Percentiles rank a stretch among this genome's conserved stretches.
These are phyloP conservation scores for Immersiella caudata DNA, from an alignment of 495 filamentous ascomycete genomes.

Conservation along the genomic window DNA sequence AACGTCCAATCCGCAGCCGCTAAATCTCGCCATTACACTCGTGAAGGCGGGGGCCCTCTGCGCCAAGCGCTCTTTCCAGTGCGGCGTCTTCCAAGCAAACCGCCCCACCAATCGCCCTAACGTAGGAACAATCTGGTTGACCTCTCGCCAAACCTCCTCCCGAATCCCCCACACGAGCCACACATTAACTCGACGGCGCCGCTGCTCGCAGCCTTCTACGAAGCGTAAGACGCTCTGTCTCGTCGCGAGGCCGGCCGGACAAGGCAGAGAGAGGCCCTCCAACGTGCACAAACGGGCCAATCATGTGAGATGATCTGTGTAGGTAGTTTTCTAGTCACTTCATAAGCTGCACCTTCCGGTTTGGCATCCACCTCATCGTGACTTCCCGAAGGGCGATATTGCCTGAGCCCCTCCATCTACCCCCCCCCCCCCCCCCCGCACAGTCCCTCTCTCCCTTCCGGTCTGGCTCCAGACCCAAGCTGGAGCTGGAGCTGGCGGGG, in stretches of 20 bases:
- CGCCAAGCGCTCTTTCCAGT: slow-evolving; percentile 5
- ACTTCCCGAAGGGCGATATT: neutral
- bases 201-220: neutral
- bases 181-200: neutral
- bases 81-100: neutral
- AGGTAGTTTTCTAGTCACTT: neutral
- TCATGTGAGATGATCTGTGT: no score
- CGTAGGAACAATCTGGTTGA: slow-evolving; percentile 11
- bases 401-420: neutral
- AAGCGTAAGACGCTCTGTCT: neutral
- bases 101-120: slow-evolving; percentile 2
- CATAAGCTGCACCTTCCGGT: neutral
- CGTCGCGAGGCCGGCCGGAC: neutral
- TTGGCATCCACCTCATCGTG: neutral
- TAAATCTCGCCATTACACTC: neutral
- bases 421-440: neutral
- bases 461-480: neutral
- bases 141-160: neutral
- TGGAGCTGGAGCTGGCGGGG: no score
- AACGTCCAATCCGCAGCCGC: neutral
- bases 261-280: neutral
- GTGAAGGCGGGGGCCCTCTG: neutral
- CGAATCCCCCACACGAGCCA: slow-evolving; percentile 1
- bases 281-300: neutral
- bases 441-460: neutral